Evolutionary conservation across 2,329 filamentous ascomycete species (phyloP).

Genomic region (Epichloe glyceriae): DNA sequence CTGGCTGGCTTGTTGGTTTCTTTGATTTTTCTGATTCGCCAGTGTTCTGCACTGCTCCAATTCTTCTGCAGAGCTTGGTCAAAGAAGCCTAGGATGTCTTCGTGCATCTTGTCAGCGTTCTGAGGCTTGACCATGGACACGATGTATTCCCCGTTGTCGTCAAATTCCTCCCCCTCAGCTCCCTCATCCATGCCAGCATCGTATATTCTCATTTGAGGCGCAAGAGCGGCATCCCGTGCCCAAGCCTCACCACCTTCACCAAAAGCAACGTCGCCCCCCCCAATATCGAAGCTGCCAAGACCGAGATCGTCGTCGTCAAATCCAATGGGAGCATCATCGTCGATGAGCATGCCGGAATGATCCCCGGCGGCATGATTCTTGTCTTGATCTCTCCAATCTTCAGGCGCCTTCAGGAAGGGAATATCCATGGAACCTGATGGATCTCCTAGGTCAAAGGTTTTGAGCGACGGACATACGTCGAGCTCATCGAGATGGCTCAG

Average conservation of each 20-base stretch:
- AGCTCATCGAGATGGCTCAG: constrained; percentile 65
- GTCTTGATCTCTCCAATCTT: constrained; percentile 68
- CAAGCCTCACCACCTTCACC: constrained; percentile 93
- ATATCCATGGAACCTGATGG: constrained; percentile 76
- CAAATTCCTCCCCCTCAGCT: constrained; percentile 22
- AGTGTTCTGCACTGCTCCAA: constrained; percentile 96
- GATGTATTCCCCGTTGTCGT: constrained; percentile 57
- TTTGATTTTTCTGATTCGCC: constrained; percentile 93
- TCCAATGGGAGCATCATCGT: constrained; percentile 71
- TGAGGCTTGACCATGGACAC: constrained; percentile 61
- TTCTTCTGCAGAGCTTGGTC: constrained; percentile 94
- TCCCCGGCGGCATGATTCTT: constrained; percentile 48
- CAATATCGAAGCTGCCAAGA: constrained; percentile 58
- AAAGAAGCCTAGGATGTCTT: constrained; percentile 96
- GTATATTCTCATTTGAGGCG: constrained; percentile 75
- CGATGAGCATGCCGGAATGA: constrained; percentile 69
- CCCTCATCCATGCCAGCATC: constrained; percentile 46
- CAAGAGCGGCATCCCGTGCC: constrained; percentile 78
- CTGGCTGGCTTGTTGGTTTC: constrained; percentile 52
- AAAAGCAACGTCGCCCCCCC: constrained; percentile 65
- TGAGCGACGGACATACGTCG: constrained; percentile 89
- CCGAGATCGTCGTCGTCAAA: constrained; percentile 60
- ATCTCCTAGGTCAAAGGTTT: constrained; percentile 84
- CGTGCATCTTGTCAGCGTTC: constrained; percentile 59
- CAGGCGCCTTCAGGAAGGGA: constrained; percentile 78